These are phyloP conservation scores for Chloris gayana DNA, from an alignment of 176 grass and related monocot species.

Conservation along the genomic window DNA sequence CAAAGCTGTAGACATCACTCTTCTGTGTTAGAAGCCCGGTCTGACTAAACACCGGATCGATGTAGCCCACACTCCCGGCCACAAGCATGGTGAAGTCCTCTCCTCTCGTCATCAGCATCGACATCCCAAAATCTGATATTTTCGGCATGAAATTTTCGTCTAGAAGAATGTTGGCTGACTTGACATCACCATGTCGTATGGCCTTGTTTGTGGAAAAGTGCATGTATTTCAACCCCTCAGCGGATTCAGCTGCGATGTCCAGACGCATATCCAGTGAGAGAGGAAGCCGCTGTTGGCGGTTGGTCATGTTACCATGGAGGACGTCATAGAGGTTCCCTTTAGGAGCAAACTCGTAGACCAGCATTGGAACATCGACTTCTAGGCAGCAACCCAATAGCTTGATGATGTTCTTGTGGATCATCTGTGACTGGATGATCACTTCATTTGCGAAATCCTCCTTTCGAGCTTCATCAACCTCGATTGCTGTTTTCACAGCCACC, in stretches of 20 bases:
- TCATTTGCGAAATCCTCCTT: background rate
- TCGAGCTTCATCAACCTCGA: background rate
- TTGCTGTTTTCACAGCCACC: background rate
- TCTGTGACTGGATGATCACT: background rate
- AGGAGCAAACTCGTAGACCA: constrained; percentile 27
- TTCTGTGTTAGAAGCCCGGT: background rate
- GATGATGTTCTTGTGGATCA: constrained; percentile 27
- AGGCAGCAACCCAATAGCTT: constrained; percentile 15
- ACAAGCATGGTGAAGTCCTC: background rate
- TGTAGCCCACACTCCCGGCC: background rate
- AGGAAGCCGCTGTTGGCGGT: background rate
- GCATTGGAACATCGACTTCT: background rate
- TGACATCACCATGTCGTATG: background rate
- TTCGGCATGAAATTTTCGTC: background rate
- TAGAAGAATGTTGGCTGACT: background rate
- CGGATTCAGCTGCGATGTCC: background rate
- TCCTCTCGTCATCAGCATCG: background rate
- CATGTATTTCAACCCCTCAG: background rate
- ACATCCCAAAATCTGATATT: background rate
- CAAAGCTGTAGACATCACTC: constrained; percentile 9
- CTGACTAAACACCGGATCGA: background rate
- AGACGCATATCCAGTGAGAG: background rate
- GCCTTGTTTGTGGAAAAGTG: background rate
- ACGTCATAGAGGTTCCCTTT: background rate
- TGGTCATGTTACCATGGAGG: background rate